Conservation (phyloP, 2,329 filamentous ascomycete genomes). For the Clarireedia monteithiana region DNA sequence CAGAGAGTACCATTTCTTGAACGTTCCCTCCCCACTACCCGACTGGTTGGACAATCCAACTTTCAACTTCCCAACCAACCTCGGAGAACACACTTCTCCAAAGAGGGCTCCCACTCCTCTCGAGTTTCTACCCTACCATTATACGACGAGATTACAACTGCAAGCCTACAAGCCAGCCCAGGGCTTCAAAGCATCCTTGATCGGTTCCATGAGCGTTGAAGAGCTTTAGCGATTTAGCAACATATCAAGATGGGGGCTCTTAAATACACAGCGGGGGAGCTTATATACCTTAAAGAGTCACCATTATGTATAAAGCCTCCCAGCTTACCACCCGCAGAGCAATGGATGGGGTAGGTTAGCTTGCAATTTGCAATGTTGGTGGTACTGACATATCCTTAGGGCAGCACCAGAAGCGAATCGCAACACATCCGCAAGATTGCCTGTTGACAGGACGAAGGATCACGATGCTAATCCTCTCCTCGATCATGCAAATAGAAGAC, state of each 20-base stretch:
- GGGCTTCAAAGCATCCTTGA: background rate
- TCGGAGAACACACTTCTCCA: no score
- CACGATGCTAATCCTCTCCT: slow-evolving; percentile 24
- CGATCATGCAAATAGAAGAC: slow-evolving; percentile 38
- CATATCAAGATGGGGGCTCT: slow-evolving; percentile 24
- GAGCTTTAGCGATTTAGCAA: background rate
- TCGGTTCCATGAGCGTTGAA: background rate
- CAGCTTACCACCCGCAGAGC: slow-evolving; percentile 72
- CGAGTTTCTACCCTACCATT: no score
- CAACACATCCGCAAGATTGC: slow-evolving; percentile 29
- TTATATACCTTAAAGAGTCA: slow-evolving; percentile 70
- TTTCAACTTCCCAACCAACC: no score
- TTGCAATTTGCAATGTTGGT: background rate
- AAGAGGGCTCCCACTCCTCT: no score
- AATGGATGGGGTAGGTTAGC: slow-evolving; percentile 81
- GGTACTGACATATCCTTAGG: slow-evolving; percentile 21
- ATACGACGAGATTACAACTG: no score
- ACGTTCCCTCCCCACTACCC: no score
- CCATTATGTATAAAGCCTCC: slow-evolving; percentile 71
- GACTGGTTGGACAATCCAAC: no score
- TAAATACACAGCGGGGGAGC: slow-evolving; percentile 65
- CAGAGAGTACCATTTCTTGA: no score
- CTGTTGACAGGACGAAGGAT: slow-evolving; percentile 41
- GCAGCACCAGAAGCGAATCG: slow-evolving; percentile 25
- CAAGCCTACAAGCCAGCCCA: background rate